A percentile compares a stretch with the other conserved stretches of the same genome.
These are phyloP conservation scores for Phytophthora constricta DNA, from an alignment of 352 stramenopile species.

Conservation along the genomic window DNA sequence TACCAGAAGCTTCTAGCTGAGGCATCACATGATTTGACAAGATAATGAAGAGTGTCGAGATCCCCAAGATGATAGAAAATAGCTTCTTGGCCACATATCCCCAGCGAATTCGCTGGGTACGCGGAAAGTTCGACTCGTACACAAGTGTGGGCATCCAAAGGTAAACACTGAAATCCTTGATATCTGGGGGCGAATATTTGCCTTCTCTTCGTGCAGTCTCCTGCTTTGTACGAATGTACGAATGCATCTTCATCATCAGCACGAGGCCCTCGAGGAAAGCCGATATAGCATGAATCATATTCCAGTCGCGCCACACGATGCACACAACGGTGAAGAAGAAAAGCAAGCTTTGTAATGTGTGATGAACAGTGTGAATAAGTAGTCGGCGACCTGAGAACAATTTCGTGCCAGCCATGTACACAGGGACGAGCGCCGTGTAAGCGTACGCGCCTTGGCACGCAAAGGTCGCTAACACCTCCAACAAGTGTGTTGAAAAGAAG, in stretches of 20 bases:
- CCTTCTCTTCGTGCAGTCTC: slow-evolving; percentile 44
- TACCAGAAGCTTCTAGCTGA: slow-evolving; percentile 64
- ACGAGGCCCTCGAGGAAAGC: slow-evolving; percentile 69
- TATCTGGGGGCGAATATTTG: slow-evolving; percentile 16
- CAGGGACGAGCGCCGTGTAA: slow-evolving; percentile 64
- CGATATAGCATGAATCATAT: slow-evolving; percentile 67
- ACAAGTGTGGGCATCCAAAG: slow-evolving; percentile 87
- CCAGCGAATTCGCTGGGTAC: slow-evolving; percentile 76
- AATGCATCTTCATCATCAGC: slow-evolving; percentile 79
- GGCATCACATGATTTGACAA: slow-evolving; percentile 87
- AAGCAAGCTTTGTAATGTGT: slow-evolving; percentile 60
- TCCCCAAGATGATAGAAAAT: slow-evolving; percentile 72
- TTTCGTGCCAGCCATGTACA: slow-evolving; percentile 50
- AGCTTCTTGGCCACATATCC: slow-evolving; percentile 78
- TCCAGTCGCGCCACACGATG: slow-evolving; percentile 67
- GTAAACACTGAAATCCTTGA: slow-evolving; percentile 63
- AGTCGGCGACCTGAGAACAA: slow-evolving; percentile 29
- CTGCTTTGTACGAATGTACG: slow-evolving; percentile 69
- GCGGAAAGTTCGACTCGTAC: slow-evolving; percentile 92
- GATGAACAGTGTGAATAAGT: slow-evolving; percentile 60
- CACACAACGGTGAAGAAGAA: slow-evolving; percentile 60
- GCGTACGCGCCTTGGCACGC: slow-evolving; percentile 53
- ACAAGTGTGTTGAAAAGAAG: slow-evolving; percentile 62
- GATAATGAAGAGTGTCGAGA: slow-evolving; percentile 87
- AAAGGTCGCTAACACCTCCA: slow-evolving; percentile 69